phyloP scores from a whole-genome alignment of 352 stramenopile genomes.

The Phytophthora fragariaefolia region DNA sequence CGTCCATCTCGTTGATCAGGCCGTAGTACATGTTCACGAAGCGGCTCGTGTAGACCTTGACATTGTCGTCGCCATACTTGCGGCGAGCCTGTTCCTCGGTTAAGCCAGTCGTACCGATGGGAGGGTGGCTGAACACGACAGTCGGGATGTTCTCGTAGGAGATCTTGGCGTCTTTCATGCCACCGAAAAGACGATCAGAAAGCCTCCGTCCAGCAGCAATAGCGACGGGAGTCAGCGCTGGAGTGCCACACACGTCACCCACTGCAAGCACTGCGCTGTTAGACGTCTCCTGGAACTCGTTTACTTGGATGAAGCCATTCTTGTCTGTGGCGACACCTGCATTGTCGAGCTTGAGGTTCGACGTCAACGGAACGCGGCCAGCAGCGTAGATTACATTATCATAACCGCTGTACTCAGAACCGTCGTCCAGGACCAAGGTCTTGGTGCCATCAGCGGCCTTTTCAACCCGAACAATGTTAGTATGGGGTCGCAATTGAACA shows the following conservation, averaged over 20 bases:
- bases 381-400: constrained; percentile 92
- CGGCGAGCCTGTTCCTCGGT: constrained; percentile 91
- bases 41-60: constrained; percentile 94
- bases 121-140: constrained; percentile 96
- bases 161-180: constrained; percentile 53
- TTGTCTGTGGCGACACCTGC: constrained; percentile 68
- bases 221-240: constrained; percentile 85
- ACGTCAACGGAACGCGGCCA: constrained; percentile 55
- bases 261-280: constrained; percentile 82
- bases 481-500: constrained; percentile 55
- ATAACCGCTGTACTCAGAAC: constrained; percentile 47
- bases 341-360: constrained; percentile 72
- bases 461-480: constrained; percentile 49
- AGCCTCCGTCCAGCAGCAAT: constrained; percentile 85
- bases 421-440: constrained; percentile 58
- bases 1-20: constrained; percentile 75
- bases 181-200: constrained; percentile 90
- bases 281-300: constrained; percentile 93
- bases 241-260: constrained; percentile 72
- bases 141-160: constrained; percentile 95
- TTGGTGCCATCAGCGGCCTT: constrained; percentile 55
- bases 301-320: constrained; percentile 81
- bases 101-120: constrained; percentile 94
- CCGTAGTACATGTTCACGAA: constrained; percentile 98
- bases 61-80: constrained; percentile 89